These are phyloP conservation scores for Cryptosporidium sp. DNA, from an alignment of 169 alveolate genomes.

Conservation along the genomic window DNA sequence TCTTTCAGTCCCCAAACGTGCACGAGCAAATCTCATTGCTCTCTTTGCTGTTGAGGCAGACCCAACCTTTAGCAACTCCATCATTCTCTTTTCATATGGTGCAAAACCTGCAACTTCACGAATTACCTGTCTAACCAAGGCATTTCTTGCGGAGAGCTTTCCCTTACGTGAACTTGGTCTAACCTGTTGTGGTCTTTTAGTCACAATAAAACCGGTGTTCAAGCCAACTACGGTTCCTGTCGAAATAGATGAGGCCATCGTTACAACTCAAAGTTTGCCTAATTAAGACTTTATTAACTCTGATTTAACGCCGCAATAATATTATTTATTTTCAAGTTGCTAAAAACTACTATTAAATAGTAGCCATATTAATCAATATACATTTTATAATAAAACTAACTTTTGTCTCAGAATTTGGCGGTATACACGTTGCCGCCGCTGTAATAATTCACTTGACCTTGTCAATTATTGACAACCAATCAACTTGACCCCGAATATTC, in stretches of 20 bases:
- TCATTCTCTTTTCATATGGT: conserved; percentile 98
- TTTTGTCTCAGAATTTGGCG: not conserved
- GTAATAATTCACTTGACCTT: not conserved
- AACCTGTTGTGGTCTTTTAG: conserved; percentile 81
- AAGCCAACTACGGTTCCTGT: conserved; percentile 80
- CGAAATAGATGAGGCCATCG: conserved; percentile 62
- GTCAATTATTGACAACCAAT: not conserved
- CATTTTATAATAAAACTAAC: not conserved
- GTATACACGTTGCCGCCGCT: not conserved
- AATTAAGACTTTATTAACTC: not conserved
- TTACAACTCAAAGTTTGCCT: not conserved
- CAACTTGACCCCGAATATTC: not conserved
- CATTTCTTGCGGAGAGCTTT: conserved; percentile 89
- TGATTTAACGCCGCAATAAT: conserved; percentile 1
- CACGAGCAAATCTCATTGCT: conserved; percentile 97
- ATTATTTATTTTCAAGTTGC: not conserved
- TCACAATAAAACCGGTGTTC: conserved; percentile 86
- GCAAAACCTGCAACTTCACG: conserved; percentile 98
- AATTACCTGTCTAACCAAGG: conserved; percentile 92
- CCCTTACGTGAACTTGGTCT: conserved; percentile 91
- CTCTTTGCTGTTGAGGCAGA: conserved; percentile 97
- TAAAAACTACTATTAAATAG: not conserved
- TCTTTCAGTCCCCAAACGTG: conserved; percentile 98
- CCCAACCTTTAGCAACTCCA: conserved; percentile 97
- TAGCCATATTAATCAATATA: no score